phyloP scores from a whole-genome alignment of 768 basidiomycete genomes.

The Butyriboletus loyo region DNA sequence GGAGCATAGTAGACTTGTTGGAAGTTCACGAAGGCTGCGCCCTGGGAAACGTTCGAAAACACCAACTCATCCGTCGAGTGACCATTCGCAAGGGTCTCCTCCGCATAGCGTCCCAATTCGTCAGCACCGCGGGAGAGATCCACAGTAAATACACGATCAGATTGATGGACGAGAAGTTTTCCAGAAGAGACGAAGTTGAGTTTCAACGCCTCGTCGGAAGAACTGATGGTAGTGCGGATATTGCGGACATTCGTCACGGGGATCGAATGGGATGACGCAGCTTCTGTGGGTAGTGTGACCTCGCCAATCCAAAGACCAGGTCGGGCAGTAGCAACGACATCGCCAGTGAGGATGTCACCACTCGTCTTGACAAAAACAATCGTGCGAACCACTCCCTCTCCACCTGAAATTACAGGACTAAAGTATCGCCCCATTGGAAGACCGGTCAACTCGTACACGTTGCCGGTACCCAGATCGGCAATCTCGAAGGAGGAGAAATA shows the following conservation, averaged over 20 bases:
- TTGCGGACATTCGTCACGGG: slow-evolving; percentile 46
- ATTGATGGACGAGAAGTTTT: slow-evolving; percentile 61
- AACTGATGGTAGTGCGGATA: slow-evolving; percentile 50
- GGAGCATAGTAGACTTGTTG: slow-evolving; percentile 62
- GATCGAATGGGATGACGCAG: slow-evolving; percentile 28
- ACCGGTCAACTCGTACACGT: slow-evolving; percentile 49
- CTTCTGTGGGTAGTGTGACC: slow-evolving; percentile 45
- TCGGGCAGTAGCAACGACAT: slow-evolving; percentile 61
- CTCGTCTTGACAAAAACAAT: slow-evolving; percentile 65
- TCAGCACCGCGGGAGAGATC: slow-evolving; percentile 48
- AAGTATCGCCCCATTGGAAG: slow-evolving; percentile 66
- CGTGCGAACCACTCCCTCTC: slow-evolving; percentile 39
- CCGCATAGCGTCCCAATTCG: slow-evolving; percentile 45
- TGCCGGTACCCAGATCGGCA: slow-evolving; percentile 45
- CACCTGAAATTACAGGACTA: slow-evolving; percentile 51
- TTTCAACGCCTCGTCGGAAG: slow-evolving; percentile 40
- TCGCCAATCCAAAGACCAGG: slow-evolving; percentile 65
- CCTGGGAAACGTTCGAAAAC: slow-evolving; percentile 38
- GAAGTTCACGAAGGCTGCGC: slow-evolving; percentile 67
- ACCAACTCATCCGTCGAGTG: slow-evolving; percentile 56
- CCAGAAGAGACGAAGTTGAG: slow-evolving; percentile 56
- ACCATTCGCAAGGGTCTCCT: slow-evolving; percentile 50
- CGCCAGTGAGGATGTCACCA: slow-evolving; percentile 58
- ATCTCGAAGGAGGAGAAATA: slow-evolving; percentile 65
- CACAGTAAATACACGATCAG: slow-evolving; percentile 45